Base-by-base conservation (phyloP, 2,329 filamentous ascomycete species). In the Coleophoma eucalyptorum region DNA sequence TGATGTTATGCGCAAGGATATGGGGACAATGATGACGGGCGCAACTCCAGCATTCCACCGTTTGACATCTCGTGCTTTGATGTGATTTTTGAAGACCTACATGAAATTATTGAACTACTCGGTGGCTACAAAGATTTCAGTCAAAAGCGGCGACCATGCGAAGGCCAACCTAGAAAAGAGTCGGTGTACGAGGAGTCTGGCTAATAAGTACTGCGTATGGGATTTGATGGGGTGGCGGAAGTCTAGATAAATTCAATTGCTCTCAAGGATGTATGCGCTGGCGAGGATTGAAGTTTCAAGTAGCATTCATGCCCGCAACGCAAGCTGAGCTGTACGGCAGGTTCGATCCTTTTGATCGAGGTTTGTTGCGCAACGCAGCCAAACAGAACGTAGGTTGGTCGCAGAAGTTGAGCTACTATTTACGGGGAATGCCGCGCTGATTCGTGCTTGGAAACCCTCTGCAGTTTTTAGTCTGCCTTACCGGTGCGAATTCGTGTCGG, bases 221-320 rank as follows among this genome's bases (percentile, higher is more conserved):
- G 16, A 13, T 46, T 16, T 32, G 15, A 32, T n/a, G 31, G 15
- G 18, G 8, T 34, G 32, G 34, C 12, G 15, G 32, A 19, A 32
- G 15, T 46, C 18, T 46, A 21, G 31, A 16, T 20, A 48, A 48
- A 50, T 53, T 52, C 45, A 55, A 50, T 55, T 56, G 54, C 53
- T 56, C 55, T 53, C 57, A 33, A 58, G 58, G 58, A 60, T 61
- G 54, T 57, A 63, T 63, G 62, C 61, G 62, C 59, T 65, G 62
- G 61, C 62, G 54, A 48, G 41, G 35, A 38, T 38, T 8, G 35
- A 38, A 58, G 62, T 64, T 63, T 64, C 61, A 62, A 61, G 55
- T 61, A 54, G 50, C 52, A 53, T 56, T 26, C 51, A 52, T 52
- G 58, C 52, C 54, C 55, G 32, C 44, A 53, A 55, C 50, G 54